These are phyloP conservation scores for Kodamaea leandrae DNA, from an alignment of 805 yeast species.

Conservation along the genomic window DNA sequence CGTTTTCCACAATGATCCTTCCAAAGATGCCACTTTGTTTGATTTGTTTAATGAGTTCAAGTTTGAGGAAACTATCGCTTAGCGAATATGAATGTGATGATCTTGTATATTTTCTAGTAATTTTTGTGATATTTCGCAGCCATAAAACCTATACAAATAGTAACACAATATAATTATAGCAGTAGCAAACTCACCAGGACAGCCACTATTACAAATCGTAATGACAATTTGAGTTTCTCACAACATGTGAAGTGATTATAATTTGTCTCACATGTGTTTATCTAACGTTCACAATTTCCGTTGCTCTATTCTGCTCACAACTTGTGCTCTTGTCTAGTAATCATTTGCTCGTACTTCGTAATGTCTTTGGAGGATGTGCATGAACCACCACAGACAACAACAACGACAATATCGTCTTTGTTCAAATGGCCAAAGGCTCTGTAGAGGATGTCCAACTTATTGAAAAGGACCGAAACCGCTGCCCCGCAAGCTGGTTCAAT, in stretches of 20 bases:
- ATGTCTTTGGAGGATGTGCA: slow-evolving; percentile 18
- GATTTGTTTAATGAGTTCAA: slow-evolving; percentile 9
- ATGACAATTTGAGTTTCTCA: no score
- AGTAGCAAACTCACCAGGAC: no score
- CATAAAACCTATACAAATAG: no score
- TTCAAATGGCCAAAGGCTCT: slow-evolving; percentile 25
- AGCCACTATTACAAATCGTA: no score
- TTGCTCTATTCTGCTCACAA: slow-evolving; percentile 4
- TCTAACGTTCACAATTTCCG: no score
- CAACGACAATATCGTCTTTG: slow-evolving; percentile 45
- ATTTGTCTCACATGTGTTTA: no score
- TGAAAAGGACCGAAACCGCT: slow-evolving; percentile 53
- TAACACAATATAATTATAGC: no score
- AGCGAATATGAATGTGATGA: neutral
- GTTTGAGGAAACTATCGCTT: slow-evolving; percentile 1
- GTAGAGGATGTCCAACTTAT: slow-evolving; percentile 27
- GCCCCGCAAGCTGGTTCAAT: slow-evolving; percentile 79
- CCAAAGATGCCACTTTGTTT: slow-evolving; percentile 7
- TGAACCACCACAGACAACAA: slow-evolving; percentile 56
- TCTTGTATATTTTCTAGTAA: no score
- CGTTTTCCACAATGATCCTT: slow-evolving; percentile 4
- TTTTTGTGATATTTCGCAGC: neutral
- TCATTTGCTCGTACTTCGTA: slow-evolving; percentile 13
- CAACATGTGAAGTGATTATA: no score
- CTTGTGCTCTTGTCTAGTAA: slow-evolving; percentile 12